These are phyloP conservation scores for Silene uniflora DNA, from an alignment of 148 eudicot species.

Conservation along the genomic window DNA sequence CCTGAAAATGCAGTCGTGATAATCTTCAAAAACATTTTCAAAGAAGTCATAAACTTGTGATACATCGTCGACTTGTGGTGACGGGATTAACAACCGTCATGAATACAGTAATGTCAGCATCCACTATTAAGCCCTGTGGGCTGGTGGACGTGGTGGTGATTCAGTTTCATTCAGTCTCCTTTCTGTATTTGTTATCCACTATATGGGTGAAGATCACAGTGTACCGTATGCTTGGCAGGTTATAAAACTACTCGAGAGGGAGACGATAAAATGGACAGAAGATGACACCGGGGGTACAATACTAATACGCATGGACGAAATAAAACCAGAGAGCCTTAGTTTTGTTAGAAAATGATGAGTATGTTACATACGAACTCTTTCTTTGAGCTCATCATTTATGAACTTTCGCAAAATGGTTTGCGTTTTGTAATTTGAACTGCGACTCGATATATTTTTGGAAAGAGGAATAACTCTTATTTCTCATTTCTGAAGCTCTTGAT, in stretches of 20 bases:
- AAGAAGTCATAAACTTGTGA: no score
- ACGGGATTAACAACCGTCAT: no score
- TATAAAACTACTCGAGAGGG: conserved; percentile 34
- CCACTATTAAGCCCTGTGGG: no score
- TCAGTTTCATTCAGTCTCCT: no score
- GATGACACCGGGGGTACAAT: not conserved
- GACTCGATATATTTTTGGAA: not conserved
- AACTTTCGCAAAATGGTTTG: not conserved
- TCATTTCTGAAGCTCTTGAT: not conserved
- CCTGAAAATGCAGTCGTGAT: not conserved
- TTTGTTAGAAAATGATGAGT: not conserved
- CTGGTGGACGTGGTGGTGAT: no score
- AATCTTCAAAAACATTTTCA: no score
- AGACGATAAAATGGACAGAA: conserved; percentile 32
- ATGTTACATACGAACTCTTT: not conserved
- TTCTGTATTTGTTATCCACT: no score
- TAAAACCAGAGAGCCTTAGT: not conserved
- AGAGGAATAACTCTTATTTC: no score
- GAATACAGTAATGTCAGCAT: no score
- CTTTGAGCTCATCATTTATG: not conserved
- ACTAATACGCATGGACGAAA: conserved; percentile 4
- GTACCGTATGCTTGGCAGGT: conserved; percentile 21
- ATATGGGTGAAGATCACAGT: not conserved
- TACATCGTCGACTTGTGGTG: no score
- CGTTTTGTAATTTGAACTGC: not conserved